Evolutionary conservation across 768 basidiomycete genomes (phyloP), one percentile per base, ranked within the genome.

Genomic region (Lyophyllum semitale): DNA sequence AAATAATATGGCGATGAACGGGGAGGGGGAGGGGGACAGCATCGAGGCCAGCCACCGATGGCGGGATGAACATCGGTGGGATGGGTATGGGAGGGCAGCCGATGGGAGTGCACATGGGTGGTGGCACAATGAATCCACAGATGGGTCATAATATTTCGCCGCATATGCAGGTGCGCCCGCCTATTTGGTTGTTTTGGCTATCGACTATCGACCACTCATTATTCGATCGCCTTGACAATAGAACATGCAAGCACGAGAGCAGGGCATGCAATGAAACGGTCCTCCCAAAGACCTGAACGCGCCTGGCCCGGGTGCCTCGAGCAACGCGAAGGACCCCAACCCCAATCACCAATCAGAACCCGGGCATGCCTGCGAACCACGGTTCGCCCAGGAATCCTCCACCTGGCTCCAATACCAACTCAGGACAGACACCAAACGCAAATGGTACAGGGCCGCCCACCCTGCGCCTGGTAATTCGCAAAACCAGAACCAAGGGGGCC

Each of bases 331-430:
- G 54, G 69, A 71, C 50, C 68, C 73, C 26, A 68, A 69, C 41
- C n/a, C n/a, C n/a, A n/a, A n/a, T n/a, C n/a, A n/a, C n/a, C n/a
- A n/a, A n/a, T n/a, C 68, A 59, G 38, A 72, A 71, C 27, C 48
- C 49, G 29, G 66, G 66, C 17, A 71, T 73, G 43, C 57, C 73
- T 7, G 63, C 61, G 6, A 73, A 65, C 29, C 61, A 67, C 18
- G 73, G 72, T 9, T 80, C 80, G 4, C 78, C 79, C n/a, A 74
- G 75, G 15, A 81, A 80, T 22, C 58, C 55, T 3, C 60, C 59
- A 6, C 47, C 53, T 13, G 50, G 20, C 30, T 30, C 7, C 22
- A 35, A 22, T 9, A 55, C 43, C 45, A 60, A 49, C 25, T 41
- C 51, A 20, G 55, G 40, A 35, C 63, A 64, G 46, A 67, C 66